phyloP scores from a whole-genome alignment of 2,329 filamentous ascomycete species.

The Aureobasidium sp. region DNA sequence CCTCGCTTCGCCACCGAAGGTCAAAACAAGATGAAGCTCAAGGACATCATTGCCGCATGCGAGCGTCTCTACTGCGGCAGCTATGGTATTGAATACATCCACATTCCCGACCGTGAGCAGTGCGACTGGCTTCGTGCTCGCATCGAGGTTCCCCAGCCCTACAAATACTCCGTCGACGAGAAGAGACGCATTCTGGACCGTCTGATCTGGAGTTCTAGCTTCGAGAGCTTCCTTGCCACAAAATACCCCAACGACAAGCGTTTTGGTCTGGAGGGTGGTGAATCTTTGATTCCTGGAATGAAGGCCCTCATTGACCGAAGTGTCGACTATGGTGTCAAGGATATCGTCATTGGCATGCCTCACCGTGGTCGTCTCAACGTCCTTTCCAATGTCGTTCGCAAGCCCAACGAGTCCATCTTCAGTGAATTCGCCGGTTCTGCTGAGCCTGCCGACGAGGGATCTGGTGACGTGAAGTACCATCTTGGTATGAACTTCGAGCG shows the following conservation, averaged over 20 bases:
- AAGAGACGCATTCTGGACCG: conserved; percentile 96
- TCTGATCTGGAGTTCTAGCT: conserved; percentile 97
- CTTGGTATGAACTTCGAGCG: conserved; percentile 99
- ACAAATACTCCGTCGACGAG: conserved; percentile 97
- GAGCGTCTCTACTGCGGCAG: conserved; percentile 95
- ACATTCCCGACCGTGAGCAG: conserved; percentile 94
- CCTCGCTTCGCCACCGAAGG: conserved; percentile 85
- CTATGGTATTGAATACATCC: conserved; percentile 98
- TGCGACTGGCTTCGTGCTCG: conserved; percentile 98
- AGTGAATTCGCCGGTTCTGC: conserved; percentile 89
- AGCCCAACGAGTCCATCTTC: conserved; percentile 99
- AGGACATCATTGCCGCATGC: conserved; percentile 88
- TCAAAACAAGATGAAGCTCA: conserved; percentile 91
- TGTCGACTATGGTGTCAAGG: conserved; percentile 97
- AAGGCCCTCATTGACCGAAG: conserved; percentile 97
- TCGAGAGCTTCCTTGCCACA: conserved; percentile 88
- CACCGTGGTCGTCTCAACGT: conserved; percentile 98
- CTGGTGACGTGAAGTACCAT: conserved; percentile 98
- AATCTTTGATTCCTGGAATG: conserved; percentile 96
- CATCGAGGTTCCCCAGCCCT: conserved; percentile 86
- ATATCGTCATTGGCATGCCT: conserved; percentile 99
- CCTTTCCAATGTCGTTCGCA: conserved; percentile 95
- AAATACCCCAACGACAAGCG: conserved; percentile 99
- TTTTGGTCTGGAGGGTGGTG: conserved; percentile 95
- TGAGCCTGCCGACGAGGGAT: conserved; percentile 88